Base-by-base conservation (phyloP, 805 yeast species). In the Wickerhamiella brachini region DNA sequence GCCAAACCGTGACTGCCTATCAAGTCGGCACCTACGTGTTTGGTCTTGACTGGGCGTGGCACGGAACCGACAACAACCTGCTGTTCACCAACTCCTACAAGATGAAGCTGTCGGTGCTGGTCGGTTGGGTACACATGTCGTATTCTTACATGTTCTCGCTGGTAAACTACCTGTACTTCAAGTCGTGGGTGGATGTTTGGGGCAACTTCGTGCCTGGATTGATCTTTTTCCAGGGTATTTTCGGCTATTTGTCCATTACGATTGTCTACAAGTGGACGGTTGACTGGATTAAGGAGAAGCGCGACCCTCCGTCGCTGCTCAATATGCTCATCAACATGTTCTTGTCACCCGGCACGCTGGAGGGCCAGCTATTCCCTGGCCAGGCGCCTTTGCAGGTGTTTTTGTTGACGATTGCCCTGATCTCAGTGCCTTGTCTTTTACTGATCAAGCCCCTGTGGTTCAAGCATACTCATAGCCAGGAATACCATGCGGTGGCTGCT, bases 311-410 rank as follows among this genome's bases (percentile, higher is more conserved):
- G 29, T 89, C 95, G 47, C 73, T 93, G 62, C 75, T 93, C 65
- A 93, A 93, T 67, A 93, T 88, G 95, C 75, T 93, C 61, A 93
- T 93, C 62, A 82, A 83, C 61, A 93, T 93, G 98, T 93, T 93
- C 66, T 73, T 93, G 61, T 71, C 95, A 1, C 98, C 98, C 10
- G 98, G 98, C 10, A 76, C 71, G 8, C 78, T 93, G 50, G 90
- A 80, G 37, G 96, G 84, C 56, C 81, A 77, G 48, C 72, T 93
- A 45, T 93, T 83, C 66, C 70, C 76, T 1, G 94, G 95, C 5
- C 98, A 93, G 68, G 75, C 83, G 1, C 63, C 69, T 2, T 75
- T 93, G 17, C 98, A 93, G 69, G 73, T 83, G 13, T 55, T 82
- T 3, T 68, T 93, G 47, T 74, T 93, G 38, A 53, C 81, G 3